Conservation (phyloP, 2,329 filamentous ascomycete genomes). For the Thermochaetoides dissita region DNA sequence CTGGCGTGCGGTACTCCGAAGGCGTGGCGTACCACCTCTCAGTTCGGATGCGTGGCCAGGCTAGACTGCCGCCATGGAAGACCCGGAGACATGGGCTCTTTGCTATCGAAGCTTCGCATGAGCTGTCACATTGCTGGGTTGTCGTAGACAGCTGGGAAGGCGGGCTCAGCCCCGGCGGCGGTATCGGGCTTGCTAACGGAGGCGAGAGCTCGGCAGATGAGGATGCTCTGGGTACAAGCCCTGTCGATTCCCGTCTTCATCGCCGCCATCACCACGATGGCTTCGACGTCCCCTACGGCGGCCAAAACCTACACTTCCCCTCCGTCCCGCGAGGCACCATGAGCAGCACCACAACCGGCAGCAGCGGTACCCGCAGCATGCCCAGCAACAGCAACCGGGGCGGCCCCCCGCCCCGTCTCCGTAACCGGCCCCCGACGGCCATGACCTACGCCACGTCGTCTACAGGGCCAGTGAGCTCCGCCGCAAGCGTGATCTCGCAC, state of each 20-base stretch:
- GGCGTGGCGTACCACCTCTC: constrained; percentile 44
- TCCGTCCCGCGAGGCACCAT: constrained; percentile 15
- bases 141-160: constrained; percentile 27
- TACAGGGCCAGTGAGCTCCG: constrained; percentile 10
- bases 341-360: constrained; percentile 10
- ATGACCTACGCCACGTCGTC: too few species aligned
- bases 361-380: constrained; percentile 7
- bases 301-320: constrained; percentile 15
- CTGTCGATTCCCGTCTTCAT: constrained; percentile 5
- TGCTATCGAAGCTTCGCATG: constrained; percentile 27
- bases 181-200: constrained; percentile 13
- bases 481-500: constrained; percentile 16
- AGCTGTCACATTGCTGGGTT: constrained; percentile 39
- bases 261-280: constrained; percentile 10
- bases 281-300: background rate
- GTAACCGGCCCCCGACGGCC: background rate
- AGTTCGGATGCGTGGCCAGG: constrained; percentile 33
- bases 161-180: constrained; percentile 5
- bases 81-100: constrained; percentile 13
- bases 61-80: constrained; percentile 42
- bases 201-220: constrained; percentile 17
- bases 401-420: constrained; percentile 11
- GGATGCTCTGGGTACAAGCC: background rate
- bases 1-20: constrained; percentile 36
- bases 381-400: constrained; percentile 11